Conservation (phyloP, 495 filamentous ascomycete species). For the Penicillium lividum region DNA sequence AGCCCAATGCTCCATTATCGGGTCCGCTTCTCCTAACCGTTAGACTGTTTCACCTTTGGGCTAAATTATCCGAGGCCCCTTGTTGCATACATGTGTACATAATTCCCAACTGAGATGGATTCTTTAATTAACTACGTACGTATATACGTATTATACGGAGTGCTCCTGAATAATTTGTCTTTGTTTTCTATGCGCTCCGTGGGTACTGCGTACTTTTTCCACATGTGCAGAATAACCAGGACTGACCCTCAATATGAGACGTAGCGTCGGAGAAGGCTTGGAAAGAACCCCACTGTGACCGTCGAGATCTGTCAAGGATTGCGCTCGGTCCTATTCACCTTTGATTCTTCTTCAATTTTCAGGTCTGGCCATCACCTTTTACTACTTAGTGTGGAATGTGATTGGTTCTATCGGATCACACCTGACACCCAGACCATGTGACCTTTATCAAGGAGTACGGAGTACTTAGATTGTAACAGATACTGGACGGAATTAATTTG, state of each 20-base stretch:
- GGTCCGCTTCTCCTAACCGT: background rate
- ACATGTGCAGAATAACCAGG: background rate
- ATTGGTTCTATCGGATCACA: no score
- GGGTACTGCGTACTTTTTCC: background rate
- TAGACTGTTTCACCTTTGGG: background rate
- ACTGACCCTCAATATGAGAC: slow-evolving; percentile 21
- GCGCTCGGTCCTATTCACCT: background rate
- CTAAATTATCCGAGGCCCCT: slow-evolving; percentile 2
- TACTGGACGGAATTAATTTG: no score
- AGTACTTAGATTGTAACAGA: no score
- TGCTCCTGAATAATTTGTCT: no score
- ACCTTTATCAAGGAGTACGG: no score
- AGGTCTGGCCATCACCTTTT: background rate
- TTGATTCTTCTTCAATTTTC: background rate
- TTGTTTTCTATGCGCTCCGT: no score
- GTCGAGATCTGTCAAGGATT: background rate
- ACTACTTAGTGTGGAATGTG: no score
- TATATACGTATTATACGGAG: no score
- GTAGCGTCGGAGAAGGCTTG: slow-evolving; percentile 25
- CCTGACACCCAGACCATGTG: no score
- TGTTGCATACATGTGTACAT: background rate
- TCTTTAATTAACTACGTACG: no score
- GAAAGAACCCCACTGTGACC: slow-evolving; percentile 8
- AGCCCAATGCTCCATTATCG: background rate
- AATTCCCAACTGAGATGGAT: background rate